Evolutionary conservation across 805 yeast species (phyloP).

Genomic region (Kockiozyma suomiensis): DNA sequence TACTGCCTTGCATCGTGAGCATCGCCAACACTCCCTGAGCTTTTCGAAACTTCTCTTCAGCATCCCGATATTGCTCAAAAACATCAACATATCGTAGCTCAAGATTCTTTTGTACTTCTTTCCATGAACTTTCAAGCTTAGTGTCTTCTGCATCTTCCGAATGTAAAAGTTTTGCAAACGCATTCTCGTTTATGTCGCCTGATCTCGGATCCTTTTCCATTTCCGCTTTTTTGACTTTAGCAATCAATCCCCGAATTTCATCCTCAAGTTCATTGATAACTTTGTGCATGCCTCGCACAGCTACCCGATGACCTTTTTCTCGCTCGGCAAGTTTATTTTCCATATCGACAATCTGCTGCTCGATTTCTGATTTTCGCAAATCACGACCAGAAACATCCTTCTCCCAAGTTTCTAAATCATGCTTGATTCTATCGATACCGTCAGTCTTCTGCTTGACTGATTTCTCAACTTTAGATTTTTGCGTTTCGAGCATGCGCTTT

Average conservation of each 20-base stretch:
- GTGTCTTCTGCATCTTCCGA: constrained; percentile 36
- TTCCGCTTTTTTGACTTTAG: constrained; percentile 22
- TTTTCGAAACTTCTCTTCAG: constrained; percentile 31
- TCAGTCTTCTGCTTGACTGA: constrained; percentile 24
- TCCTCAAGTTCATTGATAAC: constrained; percentile 26
- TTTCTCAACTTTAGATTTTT: constrained; percentile 40
- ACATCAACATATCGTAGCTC: constrained; percentile 44
- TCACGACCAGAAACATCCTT: constrained; percentile 30
- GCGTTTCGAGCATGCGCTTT: constrained; percentile 44
- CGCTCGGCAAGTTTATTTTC: not conserved
- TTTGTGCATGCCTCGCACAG: constrained; percentile 18
- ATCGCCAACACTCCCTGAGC: constrained; percentile 27
- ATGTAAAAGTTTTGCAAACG: constrained; percentile 35
- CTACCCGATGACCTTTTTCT: constrained; percentile 16
- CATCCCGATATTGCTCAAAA: constrained; percentile 41
- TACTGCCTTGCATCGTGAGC: constrained; percentile 24
- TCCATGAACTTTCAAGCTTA: constrained; percentile 43
- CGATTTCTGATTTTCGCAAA: constrained; percentile 9
- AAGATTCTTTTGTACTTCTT: constrained; percentile 41
- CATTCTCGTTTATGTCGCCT: constrained; percentile 33
- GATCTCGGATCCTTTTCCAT: constrained; percentile 23
- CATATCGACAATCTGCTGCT: not conserved
- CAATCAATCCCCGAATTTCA: constrained; percentile 21
- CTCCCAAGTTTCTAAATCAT: constrained; percentile 37
- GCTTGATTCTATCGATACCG: constrained; percentile 29